phyloP scores from a whole-genome alignment of 352 stramenopile species.

The Pythium brachiatum region DNA sequence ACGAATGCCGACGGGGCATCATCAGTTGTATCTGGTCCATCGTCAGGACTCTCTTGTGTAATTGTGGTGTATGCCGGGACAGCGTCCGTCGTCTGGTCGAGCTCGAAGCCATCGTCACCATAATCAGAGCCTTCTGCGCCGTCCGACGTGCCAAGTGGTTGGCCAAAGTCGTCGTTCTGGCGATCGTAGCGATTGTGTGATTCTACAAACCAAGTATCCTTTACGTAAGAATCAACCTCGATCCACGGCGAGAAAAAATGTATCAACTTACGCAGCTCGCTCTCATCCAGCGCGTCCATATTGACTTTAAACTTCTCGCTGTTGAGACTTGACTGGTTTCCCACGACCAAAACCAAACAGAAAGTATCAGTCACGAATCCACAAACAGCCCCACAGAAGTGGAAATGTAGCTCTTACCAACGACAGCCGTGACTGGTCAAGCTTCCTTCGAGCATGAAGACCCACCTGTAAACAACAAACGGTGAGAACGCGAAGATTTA shows the following conservation, averaged over 20 bases:
- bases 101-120: slow-evolving; percentile 58
- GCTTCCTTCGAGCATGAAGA: slow-evolving; percentile 38
- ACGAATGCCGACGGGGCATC: slow-evolving; percentile 13
- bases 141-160: slow-evolving; percentile 17
- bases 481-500: neutral
- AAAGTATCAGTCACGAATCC: neutral
- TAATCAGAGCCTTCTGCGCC: slow-evolving; percentile 34
- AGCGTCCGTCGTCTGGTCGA: slow-evolving; percentile 45
- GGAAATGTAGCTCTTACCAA: slow-evolving; percentile 31
- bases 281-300: slow-evolving; percentile 48
- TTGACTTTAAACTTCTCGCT: slow-evolving; percentile 79
- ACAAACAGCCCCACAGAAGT: neutral
- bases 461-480: slow-evolving; percentile 36
- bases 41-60: neutral
- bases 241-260: neutral
- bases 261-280: slow-evolving; percentile 6
- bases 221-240: no score
- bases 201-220: slow-evolving; percentile 15
- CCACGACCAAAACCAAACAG: no score
- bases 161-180: slow-evolving; percentile 24
- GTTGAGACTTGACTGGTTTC: slow-evolving; percentile 58
- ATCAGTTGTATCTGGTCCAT: neutral
- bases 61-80: neutral
- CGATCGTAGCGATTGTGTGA: slow-evolving; percentile 39
- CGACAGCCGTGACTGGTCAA: slow-evolving; percentile 46